Evolutionary conservation across 495 filamentous ascomycete genomes (phyloP).

Genomic region (Pyrenula massariospora): DNA sequence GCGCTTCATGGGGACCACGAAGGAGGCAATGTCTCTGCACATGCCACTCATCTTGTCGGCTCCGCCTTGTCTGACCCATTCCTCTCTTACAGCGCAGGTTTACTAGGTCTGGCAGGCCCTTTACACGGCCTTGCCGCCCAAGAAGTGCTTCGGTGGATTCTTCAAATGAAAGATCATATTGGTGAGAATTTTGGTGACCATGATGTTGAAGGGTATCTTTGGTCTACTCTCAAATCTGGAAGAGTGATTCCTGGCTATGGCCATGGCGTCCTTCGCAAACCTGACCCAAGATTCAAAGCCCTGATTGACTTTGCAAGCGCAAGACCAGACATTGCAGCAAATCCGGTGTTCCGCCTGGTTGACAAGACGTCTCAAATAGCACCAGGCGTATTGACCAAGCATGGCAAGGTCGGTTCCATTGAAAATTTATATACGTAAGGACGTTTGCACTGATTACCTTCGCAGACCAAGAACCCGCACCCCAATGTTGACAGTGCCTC

Average conservation of each 20-base stretch:
- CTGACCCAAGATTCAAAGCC: constrained; percentile 90
- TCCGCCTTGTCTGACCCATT: constrained; percentile 90
- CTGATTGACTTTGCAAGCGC: constrained; percentile 88
- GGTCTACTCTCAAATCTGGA: constrained; percentile 84
- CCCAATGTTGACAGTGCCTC: constrained; percentile 91
- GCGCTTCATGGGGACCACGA: constrained; percentile 97
- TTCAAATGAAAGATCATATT: constrained; percentile 85
- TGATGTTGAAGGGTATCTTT: constrained; percentile 79
- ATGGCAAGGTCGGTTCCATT: constrained; percentile 57
- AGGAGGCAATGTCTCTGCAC: constrained; percentile 93
- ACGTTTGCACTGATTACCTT: constrained; percentile 5
- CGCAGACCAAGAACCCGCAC: constrained; percentile 88
- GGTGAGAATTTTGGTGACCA: constrained; percentile 64
- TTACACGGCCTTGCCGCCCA: constrained; percentile 93
- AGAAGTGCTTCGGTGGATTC: constrained; percentile 91
- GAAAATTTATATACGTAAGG: not conserved
- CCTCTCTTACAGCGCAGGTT: constrained; percentile 88
- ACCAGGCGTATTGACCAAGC: constrained; percentile 75
- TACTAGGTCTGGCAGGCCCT: constrained; percentile 89
- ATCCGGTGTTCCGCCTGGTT: constrained; percentile 89
- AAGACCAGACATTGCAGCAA: constrained; percentile 69
- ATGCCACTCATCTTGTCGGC: constrained; percentile 96
- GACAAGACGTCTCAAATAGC: constrained; percentile 74
- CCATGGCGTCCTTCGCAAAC: constrained; percentile 95
- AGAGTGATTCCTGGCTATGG: constrained; percentile 95